phyloP scores from a whole-genome alignment of 768 basidiomycete species.

The Trametes cinnabarina region DNA sequence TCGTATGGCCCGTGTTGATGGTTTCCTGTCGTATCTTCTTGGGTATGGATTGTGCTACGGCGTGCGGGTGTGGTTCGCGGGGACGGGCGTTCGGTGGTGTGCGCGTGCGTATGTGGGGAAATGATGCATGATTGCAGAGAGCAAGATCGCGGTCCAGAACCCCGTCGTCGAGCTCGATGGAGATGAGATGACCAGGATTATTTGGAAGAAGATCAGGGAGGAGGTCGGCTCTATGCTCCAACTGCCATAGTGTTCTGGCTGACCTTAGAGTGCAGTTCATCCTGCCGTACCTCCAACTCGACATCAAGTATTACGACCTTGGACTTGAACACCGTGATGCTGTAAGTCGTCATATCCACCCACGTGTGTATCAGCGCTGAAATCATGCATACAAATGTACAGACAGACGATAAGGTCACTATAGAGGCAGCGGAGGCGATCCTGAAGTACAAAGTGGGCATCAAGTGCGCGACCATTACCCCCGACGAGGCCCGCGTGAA shows the following conservation, averaged over 20 bases:
- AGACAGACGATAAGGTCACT: constrained; percentile 95
- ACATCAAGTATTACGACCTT: constrained; percentile 99
- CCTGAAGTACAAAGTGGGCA: constrained; percentile 90
- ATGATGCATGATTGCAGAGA: constrained; percentile 19
- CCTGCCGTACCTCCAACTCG: constrained; percentile 88
- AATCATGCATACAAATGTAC: background rate
- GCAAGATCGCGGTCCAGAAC: constrained; percentile 78
- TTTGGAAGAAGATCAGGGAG: constrained; percentile 97
- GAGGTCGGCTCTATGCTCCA: constrained; percentile 54
- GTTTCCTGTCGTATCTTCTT: background rate
- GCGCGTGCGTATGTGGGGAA: background rate
- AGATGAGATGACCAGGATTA: constrained; percentile 99
- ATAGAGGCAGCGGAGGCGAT: constrained; percentile 94
- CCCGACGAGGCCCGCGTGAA: constrained; percentile 95
- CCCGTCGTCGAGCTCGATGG: constrained; percentile 95
- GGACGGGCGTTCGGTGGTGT: background rate
- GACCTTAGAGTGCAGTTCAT: constrained; percentile 63
- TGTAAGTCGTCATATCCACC: constrained; percentile 39
- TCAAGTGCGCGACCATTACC: constrained; percentile 99
- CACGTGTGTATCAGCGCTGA: background rate
- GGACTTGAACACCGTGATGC: constrained; percentile 91
- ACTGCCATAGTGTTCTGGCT: background rate
- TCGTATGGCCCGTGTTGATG: background rate
- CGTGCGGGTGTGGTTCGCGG: background rate
- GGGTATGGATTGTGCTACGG: background rate